A percentile compares a stretch with the other conserved stretches of the same genome.
Evolutionary conservation across 495 filamentous ascomycete genomes (phyloP).

Genomic region (Cercophora scortea): DNA sequence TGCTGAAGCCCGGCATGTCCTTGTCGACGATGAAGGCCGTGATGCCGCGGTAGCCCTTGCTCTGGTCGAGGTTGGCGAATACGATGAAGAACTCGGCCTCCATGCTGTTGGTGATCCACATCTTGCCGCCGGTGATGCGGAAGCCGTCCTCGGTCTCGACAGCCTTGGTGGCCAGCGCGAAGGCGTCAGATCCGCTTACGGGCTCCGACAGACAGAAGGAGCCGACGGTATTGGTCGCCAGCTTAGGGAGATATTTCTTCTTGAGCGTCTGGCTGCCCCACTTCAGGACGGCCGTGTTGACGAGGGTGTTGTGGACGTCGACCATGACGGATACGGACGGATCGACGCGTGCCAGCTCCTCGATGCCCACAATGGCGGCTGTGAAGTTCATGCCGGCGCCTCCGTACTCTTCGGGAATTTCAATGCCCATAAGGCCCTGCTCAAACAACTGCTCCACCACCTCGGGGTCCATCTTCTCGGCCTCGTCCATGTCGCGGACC

Average conservation of each 20-base stretch:
- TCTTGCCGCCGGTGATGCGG: slow-evolving; percentile 85
- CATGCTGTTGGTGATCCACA: slow-evolving; percentile 98
- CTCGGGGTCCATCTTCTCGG: slow-evolving; percentile 82
- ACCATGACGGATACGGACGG: slow-evolving; percentile 89
- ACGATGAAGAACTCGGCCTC: slow-evolving; percentile 96
- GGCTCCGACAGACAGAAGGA: slow-evolving; percentile 97
- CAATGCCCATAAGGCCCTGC: slow-evolving; percentile 94
- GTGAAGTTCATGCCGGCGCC: slow-evolving; percentile 99
- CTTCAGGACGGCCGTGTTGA: slow-evolving; percentile 87
- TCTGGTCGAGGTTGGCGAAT: slow-evolving; percentile 87
- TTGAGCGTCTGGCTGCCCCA: slow-evolving; percentile 69
- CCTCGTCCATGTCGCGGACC: slow-evolving; percentile 96
- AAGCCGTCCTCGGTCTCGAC: slow-evolving; percentile 67
- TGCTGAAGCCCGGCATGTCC: slow-evolving; percentile 77
- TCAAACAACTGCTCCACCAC: slow-evolving; percentile 92
- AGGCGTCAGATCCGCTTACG: slow-evolving; percentile 87
- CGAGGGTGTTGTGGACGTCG: slow-evolving; percentile 96
- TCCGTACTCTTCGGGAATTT: slow-evolving; percentile 95
- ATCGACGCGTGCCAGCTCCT: slow-evolving; percentile 91
- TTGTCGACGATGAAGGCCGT: slow-evolving; percentile 95
- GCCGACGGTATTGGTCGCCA: slow-evolving; percentile 86
- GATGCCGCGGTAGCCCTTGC: slow-evolving; percentile 89
- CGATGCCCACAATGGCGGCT: slow-evolving; percentile 87
- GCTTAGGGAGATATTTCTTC: slow-evolving; percentile 75
- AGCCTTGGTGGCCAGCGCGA: slow-evolving; percentile 86